Evolutionary conservation across 768 basidiomycete species (phyloP), one percentile per base, ranked within the genome.

Genomic region (Albatrellus ellisii): DNA sequence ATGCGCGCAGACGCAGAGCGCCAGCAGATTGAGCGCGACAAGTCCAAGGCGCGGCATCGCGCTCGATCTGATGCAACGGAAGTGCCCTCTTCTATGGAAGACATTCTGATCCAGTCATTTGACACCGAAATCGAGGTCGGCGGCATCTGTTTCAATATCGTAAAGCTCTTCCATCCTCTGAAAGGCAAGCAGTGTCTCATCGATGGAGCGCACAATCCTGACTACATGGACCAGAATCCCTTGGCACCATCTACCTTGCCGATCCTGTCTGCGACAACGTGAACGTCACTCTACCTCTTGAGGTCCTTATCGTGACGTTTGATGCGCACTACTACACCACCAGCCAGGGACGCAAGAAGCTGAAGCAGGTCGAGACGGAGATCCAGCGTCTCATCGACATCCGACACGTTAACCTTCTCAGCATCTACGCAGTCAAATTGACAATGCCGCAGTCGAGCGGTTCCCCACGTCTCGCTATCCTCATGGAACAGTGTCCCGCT

Each of bases 211-310:
- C n/a, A 31, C 18, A 21, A n/a, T n/a, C n/a, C 22, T 27, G 31
- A 18, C 28, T 18, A 22, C 35, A 6, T 29, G 38, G 42, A 43
- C 18, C 46, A 78, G 85, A 77, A 36, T 68, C 66, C 32, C 61
- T 86, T 24, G 83, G 81, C 1, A 75, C 70, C 8, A 63, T 73
- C 0, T 87, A 80, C 58, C 65, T 76, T 42, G 85, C 82, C 0
- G 83, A 86, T 46, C 85, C 86, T 6, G 59, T 88, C 12, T 75
- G 75, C 52, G 81, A 86, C 45, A 73, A 79, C 46, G 62, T 72
- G 12, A 62, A 69, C 44, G 62, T 62, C n/a, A 67, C 69, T 2
- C 58, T 75, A 12, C 74, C 78, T 20, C 64, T 90, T 4, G 84
- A 87, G 51, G 62, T 89, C 8, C 70, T 77, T 51, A 61, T 75